Conservation (phyloP, 148 eudicot genomes). For the Dysphania ambrosioides region DNA sequence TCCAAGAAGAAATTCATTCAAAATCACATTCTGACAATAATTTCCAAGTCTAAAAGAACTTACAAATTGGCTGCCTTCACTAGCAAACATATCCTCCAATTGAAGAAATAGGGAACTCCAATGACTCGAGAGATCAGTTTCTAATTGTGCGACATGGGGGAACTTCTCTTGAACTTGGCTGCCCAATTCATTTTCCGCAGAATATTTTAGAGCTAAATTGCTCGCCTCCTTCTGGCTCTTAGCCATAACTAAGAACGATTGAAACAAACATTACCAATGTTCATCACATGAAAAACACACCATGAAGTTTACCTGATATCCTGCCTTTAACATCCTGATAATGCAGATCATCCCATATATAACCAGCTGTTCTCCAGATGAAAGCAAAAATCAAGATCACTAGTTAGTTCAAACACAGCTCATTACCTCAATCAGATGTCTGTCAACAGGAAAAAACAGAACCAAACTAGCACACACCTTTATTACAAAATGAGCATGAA, state of each 20-base stretch:
- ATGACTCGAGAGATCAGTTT: conserved; percentile 52
- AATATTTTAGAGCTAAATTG: conserved; percentile 47
- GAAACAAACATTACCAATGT: not conserved
- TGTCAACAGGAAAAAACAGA: not conserved
- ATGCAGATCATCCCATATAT: conserved; percentile 81
- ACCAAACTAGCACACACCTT: conserved; percentile 45
- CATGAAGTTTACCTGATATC: conserved; percentile 44
- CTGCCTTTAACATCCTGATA: conserved; percentile 78
- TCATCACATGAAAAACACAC: not conserved
- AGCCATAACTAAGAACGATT: conserved; percentile 38
- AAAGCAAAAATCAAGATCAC: not conserved
- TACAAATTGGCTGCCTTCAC: conserved; percentile 74
- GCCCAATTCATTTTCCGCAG: conserved; percentile 30
- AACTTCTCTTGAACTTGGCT: conserved; percentile 35
- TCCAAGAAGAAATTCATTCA: not conserved
- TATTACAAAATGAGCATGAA: conserved; percentile 79
- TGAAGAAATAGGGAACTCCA: conserved; percentile 76
- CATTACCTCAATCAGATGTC: not conserved
- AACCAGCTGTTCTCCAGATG: conserved; percentile 53
- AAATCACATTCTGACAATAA: not conserved
- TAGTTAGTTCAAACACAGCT: not conserved
- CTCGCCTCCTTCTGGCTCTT: conserved; percentile 74
- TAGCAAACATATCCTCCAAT: conserved; percentile 47
- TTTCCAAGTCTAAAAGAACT: conserved; percentile 18
- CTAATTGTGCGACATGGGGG: conserved; percentile 26